Percentiles rank a stretch among this genome's conserved stretches.
phyloP scores from a whole-genome alignment of 176 grass and related monocot species.

The Secale cereale region DNA sequence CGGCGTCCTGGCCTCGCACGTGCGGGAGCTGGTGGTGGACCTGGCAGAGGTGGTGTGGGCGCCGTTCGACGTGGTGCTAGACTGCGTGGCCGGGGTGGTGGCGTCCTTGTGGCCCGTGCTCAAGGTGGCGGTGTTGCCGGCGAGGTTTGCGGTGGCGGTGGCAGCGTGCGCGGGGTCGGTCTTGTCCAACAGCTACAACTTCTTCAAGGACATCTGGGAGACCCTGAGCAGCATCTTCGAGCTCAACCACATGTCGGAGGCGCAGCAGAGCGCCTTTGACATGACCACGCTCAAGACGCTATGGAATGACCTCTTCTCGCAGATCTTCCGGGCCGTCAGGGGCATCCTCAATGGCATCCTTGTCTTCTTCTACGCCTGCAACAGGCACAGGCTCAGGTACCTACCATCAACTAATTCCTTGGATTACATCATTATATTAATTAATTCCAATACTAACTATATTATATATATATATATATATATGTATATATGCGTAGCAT shows the following conservation, averaged over 20 bases:
- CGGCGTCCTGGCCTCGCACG: neutral
- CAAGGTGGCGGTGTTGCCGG: constrained; percentile 36
- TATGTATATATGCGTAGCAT: constrained; percentile 33
- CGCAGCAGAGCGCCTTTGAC: constrained; percentile 50
- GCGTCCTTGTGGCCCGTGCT: constrained; percentile 36
- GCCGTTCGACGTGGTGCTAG: constrained; percentile 43
- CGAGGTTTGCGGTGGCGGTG: constrained; percentile 11
- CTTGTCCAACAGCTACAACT: constrained; percentile 41
- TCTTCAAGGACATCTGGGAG: constrained; percentile 63
- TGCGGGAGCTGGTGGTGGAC: constrained; percentile 27
- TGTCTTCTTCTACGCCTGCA: constrained; percentile 64
- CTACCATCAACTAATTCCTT: no score
- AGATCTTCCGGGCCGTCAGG: constrained; percentile 75
- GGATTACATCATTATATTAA: no score
- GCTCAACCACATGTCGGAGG: constrained; percentile 63
- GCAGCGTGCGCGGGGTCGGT: constrained; percentile 41
- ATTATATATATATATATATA: no score
- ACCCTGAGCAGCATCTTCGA: constrained; percentile 64
- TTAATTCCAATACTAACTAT: no score
- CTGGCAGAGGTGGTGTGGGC: constrained; percentile 46
- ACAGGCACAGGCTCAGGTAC: constrained; percentile 82
- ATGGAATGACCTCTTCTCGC: constrained; percentile 94
- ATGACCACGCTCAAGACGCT: constrained; percentile 53
- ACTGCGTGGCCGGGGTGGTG: neutral
- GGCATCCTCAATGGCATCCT: constrained; percentile 70